phyloP scores from a whole-genome alignment of 805 yeast genomes.

The Yarrowia alimentaria region DNA sequence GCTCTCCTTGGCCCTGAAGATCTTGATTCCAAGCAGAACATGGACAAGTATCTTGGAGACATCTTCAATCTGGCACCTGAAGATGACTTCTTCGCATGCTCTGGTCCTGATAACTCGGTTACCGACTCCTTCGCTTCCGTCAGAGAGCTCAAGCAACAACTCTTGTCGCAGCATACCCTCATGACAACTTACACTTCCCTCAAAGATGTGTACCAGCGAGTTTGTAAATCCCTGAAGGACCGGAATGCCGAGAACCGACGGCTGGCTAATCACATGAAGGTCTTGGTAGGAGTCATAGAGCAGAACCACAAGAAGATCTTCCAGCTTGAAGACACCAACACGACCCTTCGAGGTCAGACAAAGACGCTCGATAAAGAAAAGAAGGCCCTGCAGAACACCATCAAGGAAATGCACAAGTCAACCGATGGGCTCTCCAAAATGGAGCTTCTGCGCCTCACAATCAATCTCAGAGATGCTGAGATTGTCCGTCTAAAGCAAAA shows the following conservation, averaged over 20 bases:
- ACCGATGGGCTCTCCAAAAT: slow-evolving; percentile 26
- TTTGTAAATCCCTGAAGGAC: slow-evolving; percentile 31
- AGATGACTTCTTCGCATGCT: slow-evolving; percentile 11
- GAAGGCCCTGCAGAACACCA: slow-evolving; percentile 22
- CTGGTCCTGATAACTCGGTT: neutral
- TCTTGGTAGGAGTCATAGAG: slow-evolving; percentile 15
- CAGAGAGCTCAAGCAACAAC: slow-evolving; percentile 32
- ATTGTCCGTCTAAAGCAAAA: slow-evolving; percentile 23
- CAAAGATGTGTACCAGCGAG: slow-evolving; percentile 35
- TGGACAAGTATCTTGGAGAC: slow-evolving; percentile 18
- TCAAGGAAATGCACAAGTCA: slow-evolving; percentile 23
- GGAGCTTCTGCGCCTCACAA: slow-evolving; percentile 20
- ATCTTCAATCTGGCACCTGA: slow-evolving; percentile 17
- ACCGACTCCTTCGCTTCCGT: slow-evolving; percentile 22
- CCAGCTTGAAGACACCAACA: slow-evolving; percentile 4
- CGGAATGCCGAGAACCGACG: slow-evolving; percentile 21
- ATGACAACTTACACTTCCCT: slow-evolving; percentile 36
- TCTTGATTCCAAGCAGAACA: slow-evolving; percentile 10
- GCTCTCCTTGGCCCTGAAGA: too few species aligned
- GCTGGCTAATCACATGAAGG: slow-evolving; percentile 21
- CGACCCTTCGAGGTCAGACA: neutral
- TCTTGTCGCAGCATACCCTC: slow-evolving; percentile 34
- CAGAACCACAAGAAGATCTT: slow-evolving; percentile 17
- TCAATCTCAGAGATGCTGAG: slow-evolving; percentile 22
- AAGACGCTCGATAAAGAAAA: slow-evolving; percentile 21